Conservation (phyloP, 2,329 filamentous ascomycete genomes). For the Curvularia verruculosa region DNA sequence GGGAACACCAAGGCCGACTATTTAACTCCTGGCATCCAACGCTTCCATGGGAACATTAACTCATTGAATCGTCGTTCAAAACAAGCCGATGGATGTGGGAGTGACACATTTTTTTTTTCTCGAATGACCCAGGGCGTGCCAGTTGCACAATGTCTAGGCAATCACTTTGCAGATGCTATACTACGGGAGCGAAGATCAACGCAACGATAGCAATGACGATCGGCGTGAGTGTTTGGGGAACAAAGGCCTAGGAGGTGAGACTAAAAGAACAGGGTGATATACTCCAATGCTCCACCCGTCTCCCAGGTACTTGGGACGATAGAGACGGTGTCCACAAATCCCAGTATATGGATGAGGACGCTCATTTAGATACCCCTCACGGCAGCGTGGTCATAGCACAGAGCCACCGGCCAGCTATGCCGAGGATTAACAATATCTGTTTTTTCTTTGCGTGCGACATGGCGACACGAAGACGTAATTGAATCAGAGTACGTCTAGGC, state of each 20-base stretch:
- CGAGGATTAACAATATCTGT: background rate
- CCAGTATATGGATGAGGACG: background rate
- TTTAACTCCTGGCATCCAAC: background rate
- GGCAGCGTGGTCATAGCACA: background rate
- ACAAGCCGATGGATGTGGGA: background rate
- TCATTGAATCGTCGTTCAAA: background rate
- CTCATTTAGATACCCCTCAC: background rate
- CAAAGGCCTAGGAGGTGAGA: background rate
- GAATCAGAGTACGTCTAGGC: slow-evolving; percentile 9
- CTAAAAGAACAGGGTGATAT: background rate
- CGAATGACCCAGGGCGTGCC: background rate
- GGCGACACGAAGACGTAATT: slow-evolving; percentile 4
- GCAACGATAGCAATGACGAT: background rate
- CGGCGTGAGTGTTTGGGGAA: background rate
- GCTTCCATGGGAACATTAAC: background rate
- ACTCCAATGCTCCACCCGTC: no score
- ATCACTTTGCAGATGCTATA: background rate
- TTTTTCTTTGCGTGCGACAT: background rate
- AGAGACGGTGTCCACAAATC: background rate
- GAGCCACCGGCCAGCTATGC: background rate
- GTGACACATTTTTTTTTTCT: background rate
- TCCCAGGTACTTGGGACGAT: background rate
- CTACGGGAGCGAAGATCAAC: background rate
- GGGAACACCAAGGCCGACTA: background rate
- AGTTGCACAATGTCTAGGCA: background rate